Evolutionary conservation across 331 rosid species (phyloP).

Genomic region (Malus hybrid): DNA sequence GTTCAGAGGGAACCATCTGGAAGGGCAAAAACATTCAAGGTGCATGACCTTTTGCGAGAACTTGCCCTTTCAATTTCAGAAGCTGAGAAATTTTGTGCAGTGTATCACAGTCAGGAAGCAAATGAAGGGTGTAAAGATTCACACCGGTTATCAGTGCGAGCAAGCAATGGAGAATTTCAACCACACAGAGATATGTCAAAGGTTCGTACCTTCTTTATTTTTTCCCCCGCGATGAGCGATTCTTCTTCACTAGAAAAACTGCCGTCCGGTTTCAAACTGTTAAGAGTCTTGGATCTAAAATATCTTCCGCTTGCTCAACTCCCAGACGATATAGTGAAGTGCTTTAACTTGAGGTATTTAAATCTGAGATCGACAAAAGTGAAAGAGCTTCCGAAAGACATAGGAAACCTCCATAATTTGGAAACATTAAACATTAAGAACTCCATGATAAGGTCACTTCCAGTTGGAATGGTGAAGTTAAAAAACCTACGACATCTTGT

Average conservation of each 20-base stretch:
- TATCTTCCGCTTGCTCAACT: background rate
- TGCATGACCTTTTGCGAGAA: constrained; percentile 18
- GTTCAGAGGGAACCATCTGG: background rate
- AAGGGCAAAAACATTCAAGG: background rate
- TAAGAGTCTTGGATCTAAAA: background rate
- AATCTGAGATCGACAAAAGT: background rate
- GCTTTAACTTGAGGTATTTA: background rate
- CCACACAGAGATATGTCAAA: background rate
- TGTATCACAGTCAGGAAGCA: background rate
- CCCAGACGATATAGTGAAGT: background rate
- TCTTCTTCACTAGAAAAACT: background rate
- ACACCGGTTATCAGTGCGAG: background rate
- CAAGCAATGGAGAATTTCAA: background rate
- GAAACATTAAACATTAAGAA: background rate
- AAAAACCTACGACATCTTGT: background rate
- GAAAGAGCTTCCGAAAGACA: background rate
- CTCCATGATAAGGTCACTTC: background rate
- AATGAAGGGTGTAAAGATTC: background rate
- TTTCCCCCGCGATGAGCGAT: background rate
- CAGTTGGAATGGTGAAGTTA: background rate
- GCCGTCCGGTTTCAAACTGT: background rate
- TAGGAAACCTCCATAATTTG: background rate
- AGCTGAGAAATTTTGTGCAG: constrained; percentile 4
- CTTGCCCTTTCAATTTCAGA: constrained; percentile 10
- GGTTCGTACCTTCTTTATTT: constrained; percentile 2